Base-by-base conservation (phyloP, 129 eudicot species). In the Flaveria ramosissima region DNA sequence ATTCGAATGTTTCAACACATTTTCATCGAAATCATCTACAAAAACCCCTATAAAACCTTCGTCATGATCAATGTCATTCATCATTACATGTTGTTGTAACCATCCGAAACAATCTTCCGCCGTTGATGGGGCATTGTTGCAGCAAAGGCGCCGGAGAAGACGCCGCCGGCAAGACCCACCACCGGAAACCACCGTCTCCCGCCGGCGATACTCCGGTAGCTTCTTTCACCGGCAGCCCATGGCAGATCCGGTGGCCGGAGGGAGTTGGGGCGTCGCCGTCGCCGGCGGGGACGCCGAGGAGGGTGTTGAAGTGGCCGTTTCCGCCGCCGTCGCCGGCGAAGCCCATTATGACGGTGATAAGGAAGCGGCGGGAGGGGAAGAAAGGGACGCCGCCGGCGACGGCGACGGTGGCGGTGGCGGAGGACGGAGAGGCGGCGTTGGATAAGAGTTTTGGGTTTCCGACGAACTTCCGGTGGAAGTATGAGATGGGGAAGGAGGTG, bases 311-410 rank as follows among this genome's bases (percentile, higher is more conserved):
- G 74, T 94, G 97, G 97, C 97, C 97, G 77, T 86, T 94, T 30
- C 99, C 99, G 14, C 99, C 99, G 14, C 98, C 98, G 72, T 94
- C 97, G 2, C 98, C 98, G 85, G 98, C 97, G 64, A 94, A 86
- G 84, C 98, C 98, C 71, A 90, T 93, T 74, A 88, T 91, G 93
- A 85, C 98, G 76, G 90, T 86, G 71, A 63, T 94, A 17, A 10
- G 88, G 88, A 88, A 92, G 57, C 78, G 97, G 69, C 85, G 85
- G 63, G 86, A 83, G 19, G 36, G 69, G 11, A 73, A 23, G 60
- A 86, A 72, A 84, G 68, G 64, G 7, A 78, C 73, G 45, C 80
- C 83, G 72, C 78, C 47, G 47, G 12, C 47, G 47, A 43, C 77
- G 60, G 41, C 84, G 27, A 77, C 78, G 81, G 81, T 67, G 72